These are phyloP conservation scores for Asclepias syriaca DNA, from an alignment of 257 asterid species.

Conservation along the genomic window DNA sequence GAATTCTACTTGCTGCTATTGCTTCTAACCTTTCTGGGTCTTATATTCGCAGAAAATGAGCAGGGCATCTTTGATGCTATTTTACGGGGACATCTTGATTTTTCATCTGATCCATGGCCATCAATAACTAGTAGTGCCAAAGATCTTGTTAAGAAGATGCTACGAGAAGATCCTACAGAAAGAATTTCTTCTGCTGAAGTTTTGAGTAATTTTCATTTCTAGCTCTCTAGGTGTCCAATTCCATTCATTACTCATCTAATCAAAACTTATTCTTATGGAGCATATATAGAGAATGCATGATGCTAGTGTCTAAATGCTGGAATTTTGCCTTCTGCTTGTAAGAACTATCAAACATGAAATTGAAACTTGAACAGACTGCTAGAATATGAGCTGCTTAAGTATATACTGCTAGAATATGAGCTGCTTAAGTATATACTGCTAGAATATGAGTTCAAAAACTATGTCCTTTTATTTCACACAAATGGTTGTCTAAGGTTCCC, in stretches of 20 bases:
- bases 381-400: not conserved
- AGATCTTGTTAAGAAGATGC: constrained; percentile 96
- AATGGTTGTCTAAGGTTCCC: not conserved
- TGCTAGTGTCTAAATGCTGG: not conserved
- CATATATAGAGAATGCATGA: not conserved
- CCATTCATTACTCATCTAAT: not conserved
- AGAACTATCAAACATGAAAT: not conserved
- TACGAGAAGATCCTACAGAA: constrained; percentile 66
- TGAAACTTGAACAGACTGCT: not conserved
- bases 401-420: not conserved
- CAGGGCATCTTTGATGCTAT: constrained; percentile 79
- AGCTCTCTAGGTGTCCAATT: not conserved
- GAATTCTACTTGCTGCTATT: not conserved
- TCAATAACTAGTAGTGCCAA: constrained; percentile 91
- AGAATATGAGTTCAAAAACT: not conserved
- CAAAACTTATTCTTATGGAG: not conserved
- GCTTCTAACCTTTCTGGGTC: constrained; percentile 4
- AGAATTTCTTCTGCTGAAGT: constrained; percentile 74
- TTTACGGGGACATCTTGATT: constrained; percentile 76
- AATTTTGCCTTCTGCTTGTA: not conserved
- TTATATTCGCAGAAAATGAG: constrained; percentile 63
- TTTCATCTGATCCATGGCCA: constrained; percentile 89
- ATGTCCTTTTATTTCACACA: not conserved
- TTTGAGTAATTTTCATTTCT: constrained; percentile 50
- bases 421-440: not conserved